Evolutionary conservation across 176 grass and related monocot species (phyloP).

Genomic region (Triticum monococcum): DNA sequence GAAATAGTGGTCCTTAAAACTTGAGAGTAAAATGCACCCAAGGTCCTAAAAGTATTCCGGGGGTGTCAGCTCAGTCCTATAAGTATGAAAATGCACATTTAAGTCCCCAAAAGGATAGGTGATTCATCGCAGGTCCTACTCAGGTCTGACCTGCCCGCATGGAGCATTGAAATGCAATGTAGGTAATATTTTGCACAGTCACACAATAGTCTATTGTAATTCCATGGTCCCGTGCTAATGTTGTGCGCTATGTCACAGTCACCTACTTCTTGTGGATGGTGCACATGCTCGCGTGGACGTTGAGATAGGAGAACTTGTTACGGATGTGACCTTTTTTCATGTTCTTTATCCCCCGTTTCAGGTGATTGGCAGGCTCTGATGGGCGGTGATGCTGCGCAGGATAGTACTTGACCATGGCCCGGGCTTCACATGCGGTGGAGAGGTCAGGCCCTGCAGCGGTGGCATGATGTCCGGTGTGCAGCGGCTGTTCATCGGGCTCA

Average conservation of each 20-base stretch:
- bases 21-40: not conserved
- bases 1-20: not conserved
- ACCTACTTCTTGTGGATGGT: not conserved
- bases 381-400: not conserved
- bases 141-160: not conserved
- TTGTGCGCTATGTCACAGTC: not conserved
- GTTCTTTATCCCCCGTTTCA: not conserved
- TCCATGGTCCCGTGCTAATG: not conserved
- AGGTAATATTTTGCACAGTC: not conserved
- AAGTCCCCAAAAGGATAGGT: not conserved
- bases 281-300: not conserved
- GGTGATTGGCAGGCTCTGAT: not conserved
- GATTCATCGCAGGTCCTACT: not conserved
- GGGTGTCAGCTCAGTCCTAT: not conserved
- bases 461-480: not conserved
- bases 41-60: not conserved
- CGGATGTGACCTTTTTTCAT: not conserved
- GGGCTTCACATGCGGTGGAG: not conserved
- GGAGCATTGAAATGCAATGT: not conserved
- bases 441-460: not conserved
- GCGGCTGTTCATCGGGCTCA: not conserved
- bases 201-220: not conserved
- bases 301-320: not conserved
- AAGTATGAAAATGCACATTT: not conserved
- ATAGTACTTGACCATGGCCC: not conserved